A percentile compares a stretch with the other conserved stretches of the same genome.
Evolutionary conservation across 331 rosid species (phyloP).

Genomic region (Rosa hybrid): DNA sequence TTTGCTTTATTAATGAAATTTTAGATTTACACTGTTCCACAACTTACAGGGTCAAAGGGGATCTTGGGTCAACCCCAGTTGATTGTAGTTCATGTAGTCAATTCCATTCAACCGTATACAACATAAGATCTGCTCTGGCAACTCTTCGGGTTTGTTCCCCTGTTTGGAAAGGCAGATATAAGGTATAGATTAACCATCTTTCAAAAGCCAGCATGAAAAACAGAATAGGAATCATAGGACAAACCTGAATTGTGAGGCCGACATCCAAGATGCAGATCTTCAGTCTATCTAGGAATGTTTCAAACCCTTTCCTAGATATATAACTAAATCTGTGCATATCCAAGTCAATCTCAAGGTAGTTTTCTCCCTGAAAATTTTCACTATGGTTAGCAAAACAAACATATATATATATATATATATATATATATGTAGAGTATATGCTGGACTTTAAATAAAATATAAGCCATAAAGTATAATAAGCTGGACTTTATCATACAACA

Average conservation of each 20-base stretch:
- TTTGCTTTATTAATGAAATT: constrained; percentile 23
- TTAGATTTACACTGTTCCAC: constrained; percentile 27
- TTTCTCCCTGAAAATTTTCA: constrained; percentile 64
- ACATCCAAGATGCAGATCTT: constrained; percentile 78
- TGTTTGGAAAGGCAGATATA: constrained; percentile 41
- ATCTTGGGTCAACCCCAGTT: constrained; percentile 63
- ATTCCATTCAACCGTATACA: constrained; percentile 88
- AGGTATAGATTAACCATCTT: constrained; percentile 8
- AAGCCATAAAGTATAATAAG: neutral
- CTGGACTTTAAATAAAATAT: neutral
- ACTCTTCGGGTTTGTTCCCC: constrained; percentile 94
- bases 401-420: neutral
- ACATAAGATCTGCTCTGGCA: constrained; percentile 92
- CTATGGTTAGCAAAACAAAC: neutral
- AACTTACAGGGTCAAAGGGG: constrained; percentile 37
- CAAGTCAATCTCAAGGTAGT: constrained; percentile 91
- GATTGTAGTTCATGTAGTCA: constrained; percentile 77
- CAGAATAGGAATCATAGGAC: neutral
- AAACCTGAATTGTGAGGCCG: constrained; percentile 94
- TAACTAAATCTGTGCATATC: constrained; percentile 99
- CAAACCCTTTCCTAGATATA: constrained; percentile 95
- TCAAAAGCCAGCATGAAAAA: neutral
- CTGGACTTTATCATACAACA: neutral
- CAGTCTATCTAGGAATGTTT: constrained; percentile 80
- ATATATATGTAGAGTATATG: neutral